Evolutionary conservation across 352 stramenopile species (phyloP).

Genomic region (Phytophthora vignae): DNA sequence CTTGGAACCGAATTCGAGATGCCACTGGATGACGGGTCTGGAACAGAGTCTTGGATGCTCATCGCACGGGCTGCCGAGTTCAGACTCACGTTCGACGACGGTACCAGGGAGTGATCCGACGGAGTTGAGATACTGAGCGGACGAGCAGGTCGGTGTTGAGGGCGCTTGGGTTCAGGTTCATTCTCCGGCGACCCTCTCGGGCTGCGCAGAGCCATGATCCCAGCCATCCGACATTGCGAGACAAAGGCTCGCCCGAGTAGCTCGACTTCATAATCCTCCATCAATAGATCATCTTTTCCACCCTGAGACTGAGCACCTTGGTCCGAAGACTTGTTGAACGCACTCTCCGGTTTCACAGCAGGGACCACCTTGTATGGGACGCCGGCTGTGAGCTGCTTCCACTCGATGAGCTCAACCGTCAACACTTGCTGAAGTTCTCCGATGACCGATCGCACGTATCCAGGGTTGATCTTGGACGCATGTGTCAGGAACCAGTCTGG

Average conservation of each 20-base stretch:
- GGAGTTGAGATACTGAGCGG: background rate
- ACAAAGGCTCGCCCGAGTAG: background rate
- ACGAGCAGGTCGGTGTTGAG: background rate
- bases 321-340: background rate
- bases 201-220: background rate
- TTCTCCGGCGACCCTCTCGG: background rate
- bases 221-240: background rate
- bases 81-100: background rate
- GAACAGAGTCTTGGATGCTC: background rate
- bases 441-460: background rate
- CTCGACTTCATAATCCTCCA: background rate
- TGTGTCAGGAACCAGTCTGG: background rate
- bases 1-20: background rate
- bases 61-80: background rate
- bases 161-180: slow-evolving; percentile 1
- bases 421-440: background rate
- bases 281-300: background rate
- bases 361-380: background rate
- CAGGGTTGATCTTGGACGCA: background rate
- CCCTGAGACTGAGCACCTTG: slow-evolving; percentile 1
- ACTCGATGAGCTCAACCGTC: background rate
- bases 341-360: background rate
- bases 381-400: background rate
- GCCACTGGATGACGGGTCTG: background rate
- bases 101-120: background rate